Conservation (phyloP, 306 rosid genomes). For the Glycine soja region DNA sequence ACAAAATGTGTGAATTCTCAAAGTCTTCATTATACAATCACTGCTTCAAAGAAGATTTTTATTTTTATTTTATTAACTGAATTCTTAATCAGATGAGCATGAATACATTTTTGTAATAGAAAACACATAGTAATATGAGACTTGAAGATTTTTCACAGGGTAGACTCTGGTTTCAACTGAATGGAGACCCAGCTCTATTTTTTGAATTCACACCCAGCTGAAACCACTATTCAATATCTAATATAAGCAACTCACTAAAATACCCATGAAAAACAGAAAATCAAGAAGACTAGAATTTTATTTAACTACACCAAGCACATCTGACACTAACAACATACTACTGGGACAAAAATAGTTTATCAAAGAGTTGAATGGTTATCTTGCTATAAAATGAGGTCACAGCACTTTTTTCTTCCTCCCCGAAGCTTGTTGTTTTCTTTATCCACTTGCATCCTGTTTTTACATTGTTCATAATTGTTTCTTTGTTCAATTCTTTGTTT, state of each 20-base stretch:
- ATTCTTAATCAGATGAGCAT: conserved; percentile 5
- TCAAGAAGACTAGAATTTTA: neutral
- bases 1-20: conserved; percentile 6
- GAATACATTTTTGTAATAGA: neutral
- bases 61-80: neutral
- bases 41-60: conserved; percentile 3
- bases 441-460: conserved; percentile 17
- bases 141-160: neutral
- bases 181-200: no score
- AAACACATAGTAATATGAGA: neutral
- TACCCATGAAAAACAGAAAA: neutral
- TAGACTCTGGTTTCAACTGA: conserved; percentile 10
- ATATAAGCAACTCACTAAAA: neutral
- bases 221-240: neutral
- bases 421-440: conserved; percentile 22
- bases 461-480: neutral
- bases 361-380: conserved; percentile 7
- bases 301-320: neutral
- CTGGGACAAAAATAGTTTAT: neutral
- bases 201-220: conserved; percentile 5
- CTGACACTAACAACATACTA: neutral
- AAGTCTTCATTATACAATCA: neutral
- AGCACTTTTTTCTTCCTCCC: neutral
- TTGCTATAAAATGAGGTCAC: neutral
- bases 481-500: conserved; percentile 12